Evolutionary conservation across 805 yeast genomes (phyloP), one percentile per base, ranked within the genome.

Genomic region (Clavispora santaluciae): DNA sequence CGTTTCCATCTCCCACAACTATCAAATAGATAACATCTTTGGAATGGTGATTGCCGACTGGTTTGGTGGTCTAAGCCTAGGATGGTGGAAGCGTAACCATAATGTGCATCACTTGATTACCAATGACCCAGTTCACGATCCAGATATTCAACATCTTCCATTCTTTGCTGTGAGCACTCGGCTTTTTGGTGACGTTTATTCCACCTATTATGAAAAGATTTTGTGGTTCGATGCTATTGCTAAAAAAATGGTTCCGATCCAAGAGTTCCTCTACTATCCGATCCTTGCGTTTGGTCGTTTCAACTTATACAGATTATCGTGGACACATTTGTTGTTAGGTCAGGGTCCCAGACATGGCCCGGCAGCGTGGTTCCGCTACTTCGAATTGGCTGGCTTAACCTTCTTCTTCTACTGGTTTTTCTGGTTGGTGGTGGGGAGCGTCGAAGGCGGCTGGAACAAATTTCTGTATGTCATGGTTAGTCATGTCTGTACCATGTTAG

Each of bases 11-110:
- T 82, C 95, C 0, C 96, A 88, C 58, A 70, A 84, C 52, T 88
- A 83, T 61, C 83, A 81, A 50, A 35, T 77, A 8, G 96, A 88
- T 60, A 88, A 83, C 55, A 57, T 83, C 15, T 70, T 86, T 42
- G 95, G 95, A 1, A 77, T 81, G 60, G 38, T 78, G 2, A 68
- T 88, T 37, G 95, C 95, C 1, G 79, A 86, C 46, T 88, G 73
- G 68, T 62, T 80, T 38, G 96, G 96, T n/a, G 96, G 96, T 0
- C 69, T 88, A 31, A 85, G 95, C 35, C 57, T 87, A 16, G 95
- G 95, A 2, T 88, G 96, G 96, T 88, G 96, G 96, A 89, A 88
- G 53, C 72, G 90, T 39, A 88, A 86, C 61, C 96, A 88, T 63
- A 88, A 88, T 58, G 95, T 88, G n/a, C 96, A 88, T 61, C 96